A percentile compares a stretch with the other conserved stretches of the same genome.
Evolutionary conservation across 495 filamentous ascomycete genomes (phyloP).

Genomic region (Hypoxylon rickii): DNA sequence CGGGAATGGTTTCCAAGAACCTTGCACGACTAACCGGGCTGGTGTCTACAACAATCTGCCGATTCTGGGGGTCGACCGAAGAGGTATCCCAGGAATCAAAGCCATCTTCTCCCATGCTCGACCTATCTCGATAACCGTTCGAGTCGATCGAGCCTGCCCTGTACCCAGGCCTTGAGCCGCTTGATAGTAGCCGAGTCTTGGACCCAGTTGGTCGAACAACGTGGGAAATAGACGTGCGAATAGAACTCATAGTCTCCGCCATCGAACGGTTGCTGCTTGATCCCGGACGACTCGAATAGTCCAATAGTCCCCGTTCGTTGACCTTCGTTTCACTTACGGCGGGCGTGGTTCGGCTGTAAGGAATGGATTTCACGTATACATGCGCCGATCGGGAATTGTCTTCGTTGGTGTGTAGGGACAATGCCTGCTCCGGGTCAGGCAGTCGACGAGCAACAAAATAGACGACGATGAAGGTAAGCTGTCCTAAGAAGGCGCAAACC

Average conservation of each 20-base stretch:
- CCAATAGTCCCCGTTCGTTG: constrained; percentile 36
- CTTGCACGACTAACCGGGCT: constrained; percentile 50
- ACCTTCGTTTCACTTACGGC: constrained; percentile 16
- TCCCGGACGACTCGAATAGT: constrained; percentile 41
- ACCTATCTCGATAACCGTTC: constrained; percentile 38
- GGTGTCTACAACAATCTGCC: constrained; percentile 56
- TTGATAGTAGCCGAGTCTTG: constrained; percentile 49
- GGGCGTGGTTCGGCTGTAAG: constrained; percentile 49
- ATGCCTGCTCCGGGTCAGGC: constrained; percentile 25
- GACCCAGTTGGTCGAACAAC: constrained; percentile 56
- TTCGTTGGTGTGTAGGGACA: constrained; percentile 38
- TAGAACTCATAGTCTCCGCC: constrained; percentile 56
- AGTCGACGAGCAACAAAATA: constrained; percentile 41
- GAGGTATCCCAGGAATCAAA: constrained; percentile 75
- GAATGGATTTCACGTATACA: constrained; percentile 49
- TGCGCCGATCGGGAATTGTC: constrained; percentile 29
- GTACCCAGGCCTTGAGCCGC: constrained; percentile 28
- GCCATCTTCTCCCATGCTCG: constrained; percentile 52
- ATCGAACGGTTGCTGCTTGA: constrained; percentile 48
- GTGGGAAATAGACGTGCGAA: constrained; percentile 58
- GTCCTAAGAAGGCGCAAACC: constrained; percentile 45
- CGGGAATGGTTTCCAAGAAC: constrained; percentile 65
- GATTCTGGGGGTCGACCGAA: constrained; percentile 60
- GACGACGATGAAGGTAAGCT: constrained; percentile 46
- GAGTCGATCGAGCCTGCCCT: constrained; percentile 46